Evolutionary conservation across 2,329 filamentous ascomycete species (phyloP).

Genomic region (Hymenoscyphus infarciens): DNA sequence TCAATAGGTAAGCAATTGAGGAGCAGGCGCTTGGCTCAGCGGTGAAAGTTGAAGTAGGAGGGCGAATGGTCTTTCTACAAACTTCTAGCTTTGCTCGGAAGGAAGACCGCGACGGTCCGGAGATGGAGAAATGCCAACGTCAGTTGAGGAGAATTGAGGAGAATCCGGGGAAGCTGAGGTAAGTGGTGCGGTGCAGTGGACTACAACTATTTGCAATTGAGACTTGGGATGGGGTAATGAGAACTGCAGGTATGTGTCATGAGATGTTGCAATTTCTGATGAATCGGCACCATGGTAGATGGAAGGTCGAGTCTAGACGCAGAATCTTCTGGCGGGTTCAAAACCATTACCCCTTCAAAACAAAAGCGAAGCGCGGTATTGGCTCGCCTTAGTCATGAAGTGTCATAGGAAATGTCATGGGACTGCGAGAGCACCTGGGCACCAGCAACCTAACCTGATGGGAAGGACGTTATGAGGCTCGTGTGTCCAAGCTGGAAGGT

Average conservation of each 20-base stretch:
- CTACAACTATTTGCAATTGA: slow-evolving; percentile 28
- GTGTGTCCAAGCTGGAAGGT: background rate
- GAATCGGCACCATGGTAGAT: slow-evolving; percentile 7
- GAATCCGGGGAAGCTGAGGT: slow-evolving; percentile 26
- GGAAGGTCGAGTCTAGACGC: background rate
- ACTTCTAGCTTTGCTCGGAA: background rate
- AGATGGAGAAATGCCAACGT: slow-evolving; percentile 6
- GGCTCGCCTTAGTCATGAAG: slow-evolving; percentile 2
- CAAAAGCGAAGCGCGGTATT: background rate
- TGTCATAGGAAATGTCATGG: background rate
- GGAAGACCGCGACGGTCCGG: background rate
- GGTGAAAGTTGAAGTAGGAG: background rate
- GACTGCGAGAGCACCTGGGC: background rate
- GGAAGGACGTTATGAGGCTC: background rate
- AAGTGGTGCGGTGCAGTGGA: slow-evolving; percentile 9
- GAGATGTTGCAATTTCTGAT: slow-evolving; percentile 20
- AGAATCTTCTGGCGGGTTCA: too few species aligned
- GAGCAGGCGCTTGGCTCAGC: background rate
- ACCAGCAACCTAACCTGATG: too few species aligned
- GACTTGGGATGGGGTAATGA: slow-evolving; percentile 20
- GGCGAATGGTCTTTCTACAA: too few species aligned
- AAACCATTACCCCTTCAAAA: background rate
- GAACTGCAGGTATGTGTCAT: slow-evolving; percentile 31
- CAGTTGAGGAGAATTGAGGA: background rate
- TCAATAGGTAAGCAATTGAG: slow-evolving; percentile 3